Base-by-base conservation (phyloP, 352 stramenopile species). In the Pseudoperonospora humuli region DNA sequence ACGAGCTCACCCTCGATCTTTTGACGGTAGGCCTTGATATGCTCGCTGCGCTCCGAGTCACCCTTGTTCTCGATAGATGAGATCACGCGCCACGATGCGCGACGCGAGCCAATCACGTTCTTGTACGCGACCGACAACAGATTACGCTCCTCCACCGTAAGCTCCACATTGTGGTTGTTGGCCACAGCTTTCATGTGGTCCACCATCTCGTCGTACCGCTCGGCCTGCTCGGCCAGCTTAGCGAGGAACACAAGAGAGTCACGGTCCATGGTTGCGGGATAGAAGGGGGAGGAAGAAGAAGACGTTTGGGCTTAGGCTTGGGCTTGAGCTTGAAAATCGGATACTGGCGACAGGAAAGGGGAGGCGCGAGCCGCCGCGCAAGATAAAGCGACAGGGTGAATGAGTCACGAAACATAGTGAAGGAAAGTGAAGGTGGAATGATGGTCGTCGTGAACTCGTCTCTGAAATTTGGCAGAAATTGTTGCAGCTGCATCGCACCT, bases 61-160 rank as follows among this genome's bases (percentile, higher is more conserved):
- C 93, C 93, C 87, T 98, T 99, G 71, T 96, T 91, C 71, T 99
- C 95, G 50, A 99, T 98, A 52, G 86, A 97, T 64, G 93, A 98
- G 52, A 99, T 96, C 36, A 99, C 95, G 54, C 96, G 92, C 96
- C 96, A 99, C 25, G 94, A 98, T 34, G 96, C 96, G 70, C 96
- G 93, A 49, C 96, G 88, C 35, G 92, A 96, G 55, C 95, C 96
- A 60, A 99, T 98, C 19, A 99, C 95, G 73, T 99, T 99, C 82
- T 97, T 97, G 76, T 95, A 96, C 13, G 86, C 84, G 3, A 95
- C 78, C 38, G 84, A 95, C 9, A 98, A 79, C 28, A 99, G 75
- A 77, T 98, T 99, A 40, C 96, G 90, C 78, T 99, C 96, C 69
- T 99, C 96, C n/a, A 98, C 95, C 7, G 93, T 97, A 37, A 99